These are phyloP conservation scores for Barnettozyma pratensis DNA, from an alignment of 805 yeast species.

Conservation along the genomic window DNA sequence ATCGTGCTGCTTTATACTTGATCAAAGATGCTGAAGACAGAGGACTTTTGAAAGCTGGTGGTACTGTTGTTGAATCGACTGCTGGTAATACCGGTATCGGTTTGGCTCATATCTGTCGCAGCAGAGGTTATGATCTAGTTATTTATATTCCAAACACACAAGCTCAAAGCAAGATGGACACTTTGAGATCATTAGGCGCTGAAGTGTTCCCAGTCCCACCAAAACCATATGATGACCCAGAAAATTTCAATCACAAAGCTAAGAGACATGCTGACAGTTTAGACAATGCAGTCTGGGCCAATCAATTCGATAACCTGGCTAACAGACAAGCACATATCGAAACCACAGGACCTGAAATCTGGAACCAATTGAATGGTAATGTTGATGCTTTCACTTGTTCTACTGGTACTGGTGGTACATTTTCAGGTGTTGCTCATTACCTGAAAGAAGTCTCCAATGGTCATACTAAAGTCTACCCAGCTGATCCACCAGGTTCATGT, in stretches of 20 bases:
- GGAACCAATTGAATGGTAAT: conserved; percentile 75
- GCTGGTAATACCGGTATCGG: conserved; percentile 98
- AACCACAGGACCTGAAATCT: conserved; percentile 90
- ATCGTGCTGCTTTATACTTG: conserved; percentile 78
- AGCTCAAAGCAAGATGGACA: conserved; percentile 72
- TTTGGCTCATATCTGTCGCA: conserved; percentile 72
- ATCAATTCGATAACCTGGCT: conserved; percentile 86
- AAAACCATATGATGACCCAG: conserved; percentile 74
- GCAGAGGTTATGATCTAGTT: conserved; percentile 78
- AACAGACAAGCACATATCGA: conserved; percentile 85
- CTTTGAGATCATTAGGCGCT: conserved; percentile 72
- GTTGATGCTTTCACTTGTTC: conserved; percentile 86
- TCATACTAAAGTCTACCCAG: conserved; percentile 57
- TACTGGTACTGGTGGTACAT: conserved; percentile 91
- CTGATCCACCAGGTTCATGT: conserved; percentile 94
- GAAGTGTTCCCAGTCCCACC: conserved; percentile 89
- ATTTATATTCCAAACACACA: conserved; percentile 92
- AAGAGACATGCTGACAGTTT: conserved; percentile 72
- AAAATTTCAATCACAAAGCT: conserved; percentile 85
- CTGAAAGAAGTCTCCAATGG: conserved; percentile 66
- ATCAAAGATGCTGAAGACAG: conserved; percentile 71
- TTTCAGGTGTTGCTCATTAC: conserved; percentile 80
- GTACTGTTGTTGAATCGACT: conserved; percentile 88
- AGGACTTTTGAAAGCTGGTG: conserved; percentile 66
- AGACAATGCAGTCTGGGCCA: conserved; percentile 86